Evolutionary conservation across 306 rosid genomes (phyloP), one percentile per base, ranked within the genome.

Genomic region (Gastrolobium bilobum): DNA sequence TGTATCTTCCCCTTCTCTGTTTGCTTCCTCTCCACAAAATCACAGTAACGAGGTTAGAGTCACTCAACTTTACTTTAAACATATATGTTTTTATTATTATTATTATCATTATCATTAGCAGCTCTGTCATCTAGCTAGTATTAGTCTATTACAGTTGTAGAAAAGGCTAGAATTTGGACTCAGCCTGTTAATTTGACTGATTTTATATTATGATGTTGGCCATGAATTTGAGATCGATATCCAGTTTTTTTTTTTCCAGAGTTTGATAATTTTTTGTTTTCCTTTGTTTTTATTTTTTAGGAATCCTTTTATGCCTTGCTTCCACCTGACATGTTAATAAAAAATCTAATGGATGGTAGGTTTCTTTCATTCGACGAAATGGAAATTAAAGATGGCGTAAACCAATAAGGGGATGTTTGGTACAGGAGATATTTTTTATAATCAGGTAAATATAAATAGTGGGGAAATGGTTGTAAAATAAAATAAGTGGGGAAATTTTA

Each of bases 1-100:
- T 65, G 60, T 43, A 2, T 92, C 94, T 34, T 90, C 90, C n/a
- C 89, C 90, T 86, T 84, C 90, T 47, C 74, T 84, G 34, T 79
- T 84, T 65, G 20, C 66, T 79, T 51, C 86, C 54, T 83, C 97
- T 54, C 89, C 87, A 0, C 53, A 14, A 37, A 78, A 43, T 42
- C 63, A 78, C 71, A 34, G 82, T 83, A 47, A 20, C 37, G 51
- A 71, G 83, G 86, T 77, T 50, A 31, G 71, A 53, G 2, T 52
- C 38, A 35, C 72, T 79, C 43, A 72, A 37, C 61, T 53, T 44
- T 37, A 70, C 56, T 52, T 6, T 3, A 14, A 2, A 29, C 15
- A 2, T 29, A 20, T 20, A 20, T 20, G 26, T 51, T 4, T 3
- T 39, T 63, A 4, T 48, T 48, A 1, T 47, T 51, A 2, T 64